Base-by-base conservation (phyloP, 164 flowering plant genomes). In the Tinospora cordifolia region DNA sequence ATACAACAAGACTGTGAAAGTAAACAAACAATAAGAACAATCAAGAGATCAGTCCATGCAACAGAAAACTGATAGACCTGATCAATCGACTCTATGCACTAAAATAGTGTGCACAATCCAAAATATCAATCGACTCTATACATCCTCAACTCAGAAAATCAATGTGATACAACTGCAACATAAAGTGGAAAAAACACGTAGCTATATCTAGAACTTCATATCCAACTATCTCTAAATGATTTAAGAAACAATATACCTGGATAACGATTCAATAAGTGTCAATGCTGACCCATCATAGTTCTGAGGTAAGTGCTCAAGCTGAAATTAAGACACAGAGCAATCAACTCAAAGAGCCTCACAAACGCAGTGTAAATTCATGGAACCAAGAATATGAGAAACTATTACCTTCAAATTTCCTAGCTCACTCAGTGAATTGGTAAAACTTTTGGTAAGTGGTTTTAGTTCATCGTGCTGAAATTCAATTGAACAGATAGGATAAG, bases 261-360 rank as follows among this genome's bases (percentile, higher is more conserved):
- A 92, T 72, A 95, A 75, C 63, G 99, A 95, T 78, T 95, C 99
- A 54, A 95, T 86, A 49, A 92, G 94, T 4, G 98, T 82, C 76
- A 95, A 83, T 10, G 99, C 98, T 40, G 96, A 87, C 59, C 99
- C 99, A 76, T 85, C 88, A 69, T 95, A 95, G 80, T 85, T 71
- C 71, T 86, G 85, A 3, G 99, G 91, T 65, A 95, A 80, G 81
- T 86, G 89, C 81, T 95, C 96, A 76, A 88, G 97, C 99, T 95
- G 86, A 73, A 82, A 79, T 58, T 36, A 38, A 72, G 60, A 69
- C 3, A 69, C 66, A 38, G 69, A 5, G 51, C 17, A 22, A 38
- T 36, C 69, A 21, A 74, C 19, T 49, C 49, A 44, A 60, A 70
- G 21, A 34, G 3, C n/a, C 58, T 71, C 21, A 1, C 44, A 51